Conservation (phyloP, 805 yeast species). For the Starmerella kuoi region DNA sequence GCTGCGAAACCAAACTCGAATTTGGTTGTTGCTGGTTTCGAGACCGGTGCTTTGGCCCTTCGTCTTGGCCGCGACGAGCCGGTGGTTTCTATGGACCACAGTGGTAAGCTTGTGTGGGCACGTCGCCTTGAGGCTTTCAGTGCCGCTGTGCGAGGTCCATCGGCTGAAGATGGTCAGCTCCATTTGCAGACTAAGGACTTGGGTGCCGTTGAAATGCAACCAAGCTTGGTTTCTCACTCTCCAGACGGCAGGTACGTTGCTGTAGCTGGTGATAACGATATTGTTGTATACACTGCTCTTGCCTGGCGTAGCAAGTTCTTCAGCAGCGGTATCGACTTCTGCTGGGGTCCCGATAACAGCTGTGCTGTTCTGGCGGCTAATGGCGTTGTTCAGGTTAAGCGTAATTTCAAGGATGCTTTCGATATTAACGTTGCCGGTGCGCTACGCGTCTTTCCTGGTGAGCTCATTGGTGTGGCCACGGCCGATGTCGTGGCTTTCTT, state of each 20-base stretch:
- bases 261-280: constrained; percentile 96
- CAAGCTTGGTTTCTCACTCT: constrained; percentile 75
- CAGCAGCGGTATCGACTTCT: constrained; percentile 82
- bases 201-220: constrained; percentile 89
- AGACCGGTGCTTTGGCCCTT: constrained; percentile 80
- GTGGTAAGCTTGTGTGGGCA: constrained; percentile 84
- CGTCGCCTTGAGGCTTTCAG: constrained; percentile 82
- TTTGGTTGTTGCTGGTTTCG: constrained; percentile 83
- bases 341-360: constrained; percentile 84
- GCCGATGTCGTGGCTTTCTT: constrained; percentile 77
- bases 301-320: constrained; percentile 96
- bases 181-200: constrained; percentile 75
- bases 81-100: constrained; percentile 79
- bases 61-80: constrained; percentile 93
- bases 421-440: constrained; percentile 52
- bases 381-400: constrained; percentile 55
- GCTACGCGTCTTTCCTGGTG: constrained; percentile 76
- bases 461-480: constrained; percentile 64
- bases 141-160: constrained; percentile 44
- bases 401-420: constrained; percentile 59
- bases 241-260: constrained; percentile 97
- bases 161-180: constrained; percentile 34
- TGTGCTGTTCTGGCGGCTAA: constrained; percentile 70
- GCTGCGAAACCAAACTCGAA: constrained; percentile 62
- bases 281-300: constrained; percentile 85